phyloP scores from a whole-genome alignment of 1,284 basidiomycete genomes.

The Tausonia pullulans region DNA sequence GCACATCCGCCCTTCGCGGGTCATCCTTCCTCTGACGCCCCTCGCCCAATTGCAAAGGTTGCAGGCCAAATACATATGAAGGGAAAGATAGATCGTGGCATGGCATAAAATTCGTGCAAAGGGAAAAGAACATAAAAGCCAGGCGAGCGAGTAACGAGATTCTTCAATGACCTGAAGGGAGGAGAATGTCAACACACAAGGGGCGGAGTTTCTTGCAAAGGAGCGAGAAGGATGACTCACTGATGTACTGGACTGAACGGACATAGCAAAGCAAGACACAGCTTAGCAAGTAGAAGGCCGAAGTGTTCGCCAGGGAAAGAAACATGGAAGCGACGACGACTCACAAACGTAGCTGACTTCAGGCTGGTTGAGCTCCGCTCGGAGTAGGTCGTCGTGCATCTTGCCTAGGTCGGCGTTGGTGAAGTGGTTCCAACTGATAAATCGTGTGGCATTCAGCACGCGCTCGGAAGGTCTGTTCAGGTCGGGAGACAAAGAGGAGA shows the following conservation, averaged over 20 bases:
- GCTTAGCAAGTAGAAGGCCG: background rate
- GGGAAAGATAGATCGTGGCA: too few relatives aligned
- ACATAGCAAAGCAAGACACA: background rate
- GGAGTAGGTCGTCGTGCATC: conserved; percentile 89
- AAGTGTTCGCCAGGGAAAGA: background rate
- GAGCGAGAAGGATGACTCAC: background rate
- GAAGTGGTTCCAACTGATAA: conserved; percentile 88
- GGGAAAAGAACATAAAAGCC: too few relatives aligned
- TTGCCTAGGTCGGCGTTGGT: conserved; percentile 74
- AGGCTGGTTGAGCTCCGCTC: conserved; percentile 72
- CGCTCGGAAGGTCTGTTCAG: background rate
- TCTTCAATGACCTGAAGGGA: too few relatives aligned
- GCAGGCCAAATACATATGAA: too few relatives aligned
- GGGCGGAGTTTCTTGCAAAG: background rate
- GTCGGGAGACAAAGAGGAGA: conserved; percentile 1
- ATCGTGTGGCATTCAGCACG: background rate
- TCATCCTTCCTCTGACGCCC: too few relatives aligned
- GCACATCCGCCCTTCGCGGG: too few relatives aligned
- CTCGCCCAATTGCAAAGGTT: too few relatives aligned
- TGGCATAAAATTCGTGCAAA: too few relatives aligned
- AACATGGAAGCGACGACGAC: conserved; percentile 15
- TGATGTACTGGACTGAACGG: conserved; percentile 15
- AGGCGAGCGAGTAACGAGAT: too few relatives aligned
- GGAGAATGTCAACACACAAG: too few relatives aligned
- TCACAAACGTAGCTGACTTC: conserved; percentile 51